Conservation (phyloP, 2,329 filamentous ascomycete species). For the Metarhizium rileyi region DNA sequence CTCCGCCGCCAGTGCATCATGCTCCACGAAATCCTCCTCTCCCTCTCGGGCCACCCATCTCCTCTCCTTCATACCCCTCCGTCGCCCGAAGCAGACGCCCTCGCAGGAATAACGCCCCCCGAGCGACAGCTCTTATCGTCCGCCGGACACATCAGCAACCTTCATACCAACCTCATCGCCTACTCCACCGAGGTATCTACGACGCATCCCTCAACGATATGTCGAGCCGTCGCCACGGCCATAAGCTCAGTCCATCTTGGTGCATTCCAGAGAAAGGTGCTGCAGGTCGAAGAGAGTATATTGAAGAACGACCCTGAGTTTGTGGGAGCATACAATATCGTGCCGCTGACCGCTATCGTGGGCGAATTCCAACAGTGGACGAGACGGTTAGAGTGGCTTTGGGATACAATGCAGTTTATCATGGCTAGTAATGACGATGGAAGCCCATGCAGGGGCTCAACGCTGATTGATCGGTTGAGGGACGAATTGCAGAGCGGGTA, state of each 20-base stretch:
- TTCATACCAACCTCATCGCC: slow-evolving; percentile 63
- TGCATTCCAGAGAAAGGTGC: slow-evolving; percentile 71
- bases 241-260: slow-evolving; percentile 67
- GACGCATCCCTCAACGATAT: slow-evolving; percentile 70
- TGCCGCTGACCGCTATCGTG: slow-evolving; percentile 78
- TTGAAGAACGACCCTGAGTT: slow-evolving; percentile 65
- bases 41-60: slow-evolving; percentile 87
- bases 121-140: slow-evolving; percentile 74
- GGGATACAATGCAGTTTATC: slow-evolving; percentile 63
- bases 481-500: slow-evolving; percentile 79
- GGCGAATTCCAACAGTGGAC: slow-evolving; percentile 83
- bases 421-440: slow-evolving; percentile 27
- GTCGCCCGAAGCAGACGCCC: slow-evolving; percentile 34
- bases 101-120: slow-evolving; percentile 56
- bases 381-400: slow-evolving; percentile 76
- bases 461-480: slow-evolving; percentile 68
- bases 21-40: slow-evolving; percentile 98
- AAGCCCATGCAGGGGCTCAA: slow-evolving; percentile 52
- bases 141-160: slow-evolving; percentile 65
- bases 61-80: slow-evolving; percentile 59
- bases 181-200: slow-evolving; percentile 58
- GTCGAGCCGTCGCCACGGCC: slow-evolving; percentile 74
- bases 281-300: slow-evolving; percentile 74
- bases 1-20: slow-evolving; percentile 37
- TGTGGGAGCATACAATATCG: slow-evolving; percentile 88